phyloP scores from a whole-genome alignment of 2,329 filamentous ascomycete genomes.

The Diaporthe citri region DNA sequence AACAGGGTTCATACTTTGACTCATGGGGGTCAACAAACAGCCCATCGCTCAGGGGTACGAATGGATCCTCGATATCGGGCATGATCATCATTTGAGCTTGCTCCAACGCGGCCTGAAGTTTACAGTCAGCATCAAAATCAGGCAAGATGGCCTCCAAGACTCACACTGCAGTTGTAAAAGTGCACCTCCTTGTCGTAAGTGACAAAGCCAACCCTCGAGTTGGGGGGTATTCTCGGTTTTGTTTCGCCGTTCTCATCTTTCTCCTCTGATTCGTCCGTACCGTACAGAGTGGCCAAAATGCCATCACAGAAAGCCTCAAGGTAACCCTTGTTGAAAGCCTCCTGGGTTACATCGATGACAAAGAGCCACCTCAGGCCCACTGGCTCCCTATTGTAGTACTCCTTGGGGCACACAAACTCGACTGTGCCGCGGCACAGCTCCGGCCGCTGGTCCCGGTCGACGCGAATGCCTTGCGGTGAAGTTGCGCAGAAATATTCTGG shows the following conservation, averaged over 20 bases:
- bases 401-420: slow-evolving; percentile 96
- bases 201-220: slow-evolving; percentile 91
- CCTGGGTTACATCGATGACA: slow-evolving; percentile 91
- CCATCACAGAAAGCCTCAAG: slow-evolving; percentile 91
- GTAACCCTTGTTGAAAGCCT: slow-evolving; percentile 91
- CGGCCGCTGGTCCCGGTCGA: slow-evolving; percentile 89
- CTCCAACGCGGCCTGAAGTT: slow-evolving; percentile 74
- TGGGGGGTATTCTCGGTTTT: slow-evolving; percentile 75
- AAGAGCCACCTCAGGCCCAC: slow-evolving; percentile 91
- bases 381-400: slow-evolving; percentile 97
- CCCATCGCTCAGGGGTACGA: slow-evolving; percentile 90
- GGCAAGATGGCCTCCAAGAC: slow-evolving; percentile 49
- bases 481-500: slow-evolving; percentile 94
- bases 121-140: not conserved
- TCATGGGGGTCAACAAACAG: slow-evolving; percentile 96
- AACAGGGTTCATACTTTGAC: slow-evolving; percentile 71
- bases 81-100: slow-evolving; percentile 98
- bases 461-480: slow-evolving; percentile 85
- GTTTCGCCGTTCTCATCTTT: slow-evolving; percentile 66
- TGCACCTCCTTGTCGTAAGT: slow-evolving; percentile 98
- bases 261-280: slow-evolving; percentile 67
- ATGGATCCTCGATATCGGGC: slow-evolving; percentile 96
- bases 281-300: slow-evolving; percentile 87
- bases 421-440: slow-evolving; percentile 93
- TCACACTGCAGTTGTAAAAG: slow-evolving; percentile 93